A percentile compares a stretch with the other conserved stretches of the same genome.
Conservation (phyloP, 306 rosid genomes). For the Erythrophleum fordii region DNA sequence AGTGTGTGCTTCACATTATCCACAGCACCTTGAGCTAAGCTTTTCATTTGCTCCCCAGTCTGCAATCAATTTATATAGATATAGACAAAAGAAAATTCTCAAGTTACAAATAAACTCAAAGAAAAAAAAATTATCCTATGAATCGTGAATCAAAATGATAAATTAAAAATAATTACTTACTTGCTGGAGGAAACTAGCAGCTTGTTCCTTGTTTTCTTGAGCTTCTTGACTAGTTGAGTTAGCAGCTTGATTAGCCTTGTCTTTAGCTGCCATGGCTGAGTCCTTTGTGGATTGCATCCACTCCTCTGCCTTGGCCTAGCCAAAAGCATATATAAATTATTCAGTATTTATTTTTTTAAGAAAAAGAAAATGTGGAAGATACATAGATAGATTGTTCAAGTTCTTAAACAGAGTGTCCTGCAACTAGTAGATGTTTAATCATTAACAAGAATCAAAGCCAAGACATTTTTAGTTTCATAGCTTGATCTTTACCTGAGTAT, state of each 20-base stretch:
- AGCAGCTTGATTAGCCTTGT: slow-evolving; percentile 46
- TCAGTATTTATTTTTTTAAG: too few species aligned
- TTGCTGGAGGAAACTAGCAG: slow-evolving; percentile 62
- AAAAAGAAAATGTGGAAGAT: too few species aligned
- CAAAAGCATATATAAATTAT: background rate
- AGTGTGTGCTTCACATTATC: slow-evolving; percentile 66
- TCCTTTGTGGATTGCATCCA: slow-evolving; percentile 42
- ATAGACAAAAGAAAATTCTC: too few species aligned
- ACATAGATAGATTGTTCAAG: too few species aligned
- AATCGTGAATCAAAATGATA: background rate
- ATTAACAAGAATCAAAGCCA: too few species aligned
- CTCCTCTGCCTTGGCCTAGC: slow-evolving; percentile 48
- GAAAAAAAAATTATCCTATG: background rate
- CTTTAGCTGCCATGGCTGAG: slow-evolving; percentile 42
- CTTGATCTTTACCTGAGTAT: background rate
- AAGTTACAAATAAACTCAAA: too few species aligned
- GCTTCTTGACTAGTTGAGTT: slow-evolving; percentile 44
- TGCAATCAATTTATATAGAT: background rate
- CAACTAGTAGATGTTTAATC: too few species aligned
- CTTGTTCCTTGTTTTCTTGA: slow-evolving; percentile 48
- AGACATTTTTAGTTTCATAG: too few species aligned
- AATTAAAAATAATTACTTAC: slow-evolving; percentile 33
- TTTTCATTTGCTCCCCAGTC: slow-evolving; percentile 69
- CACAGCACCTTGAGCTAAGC: slow-evolving; percentile 66
- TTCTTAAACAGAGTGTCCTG: too few species aligned